These are phyloP conservation scores for Leccinellum albellum DNA, from an alignment of 768 basidiomycete species.

Conservation along the genomic window DNA sequence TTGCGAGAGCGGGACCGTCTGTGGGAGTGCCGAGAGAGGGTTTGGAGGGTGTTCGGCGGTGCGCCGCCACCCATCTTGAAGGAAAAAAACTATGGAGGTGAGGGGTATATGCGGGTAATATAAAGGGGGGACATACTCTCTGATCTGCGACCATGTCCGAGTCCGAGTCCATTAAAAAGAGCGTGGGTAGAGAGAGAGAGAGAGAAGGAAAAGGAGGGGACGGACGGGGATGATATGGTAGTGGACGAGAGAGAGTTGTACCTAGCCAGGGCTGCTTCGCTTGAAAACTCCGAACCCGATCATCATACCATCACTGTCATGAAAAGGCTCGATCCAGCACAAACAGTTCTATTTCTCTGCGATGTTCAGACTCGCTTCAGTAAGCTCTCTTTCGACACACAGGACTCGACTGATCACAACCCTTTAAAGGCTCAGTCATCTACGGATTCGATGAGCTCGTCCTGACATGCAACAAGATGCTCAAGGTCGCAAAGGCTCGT, in stretches of 20 bases:
- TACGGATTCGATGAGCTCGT: conserved; percentile 71
- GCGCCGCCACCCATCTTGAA: conserved; percentile 59
- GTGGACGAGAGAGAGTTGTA: background rate
- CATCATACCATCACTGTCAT: conserved; percentile 25
- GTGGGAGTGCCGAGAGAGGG: conserved; percentile 34
- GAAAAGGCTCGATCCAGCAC: conserved; percentile 31
- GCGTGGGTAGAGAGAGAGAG: conserved; percentile 28
- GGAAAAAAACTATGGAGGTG: conserved; percentile 54
- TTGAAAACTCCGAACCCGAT: conserved; percentile 24
- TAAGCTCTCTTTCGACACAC: conserved; percentile 30
- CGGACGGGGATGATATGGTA: background rate
- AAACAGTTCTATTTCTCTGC: conserved; percentile 70
- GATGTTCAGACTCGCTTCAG: conserved; percentile 79
- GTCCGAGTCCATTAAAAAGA: conserved; percentile 36
- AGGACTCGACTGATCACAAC: background rate
- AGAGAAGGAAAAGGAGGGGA: background rate
- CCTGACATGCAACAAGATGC: conserved; percentile 67
- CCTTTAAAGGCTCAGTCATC: conserved; percentile 46
- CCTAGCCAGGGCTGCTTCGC: background rate
- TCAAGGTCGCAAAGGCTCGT: conserved; percentile 66
- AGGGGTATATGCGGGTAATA: background rate
- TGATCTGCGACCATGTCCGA: conserved; percentile 36
- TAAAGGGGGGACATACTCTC: conserved; percentile 31
- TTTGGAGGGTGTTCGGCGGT: conserved; percentile 37
- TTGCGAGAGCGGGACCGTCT: conserved; percentile 65